Base-by-base conservation (phyloP, 1,284 basidiomycete species). In the Pseudomicrostroma phylloplanum region DNA sequence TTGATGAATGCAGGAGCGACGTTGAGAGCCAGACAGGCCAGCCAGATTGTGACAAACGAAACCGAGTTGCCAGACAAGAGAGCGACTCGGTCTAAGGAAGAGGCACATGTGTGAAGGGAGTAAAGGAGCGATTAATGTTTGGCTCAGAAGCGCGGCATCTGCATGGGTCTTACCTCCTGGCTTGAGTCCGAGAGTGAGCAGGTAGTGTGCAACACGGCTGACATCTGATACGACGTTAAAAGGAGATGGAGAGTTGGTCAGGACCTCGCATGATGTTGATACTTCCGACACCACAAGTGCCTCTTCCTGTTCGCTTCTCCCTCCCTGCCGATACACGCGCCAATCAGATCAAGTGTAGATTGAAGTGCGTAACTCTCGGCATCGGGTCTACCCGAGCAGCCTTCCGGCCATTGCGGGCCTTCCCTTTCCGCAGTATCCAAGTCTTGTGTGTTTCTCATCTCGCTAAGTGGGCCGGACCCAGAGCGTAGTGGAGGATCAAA, bases 1-100 rank as follows among this genome's bases (percentile, higher is more conserved):
- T 80, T 80, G 69, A 80, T 77, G 64, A 80, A 79, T 0, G 76
- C 79, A 6, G 79, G 78, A 3, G 74, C 57, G 23, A 72, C 66
- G 51, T 76, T 69, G 68, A 70, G 67, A 56, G 60, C 63, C 72
- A 77, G 66, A 62, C 71, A 76, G 0, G 71, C 74, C 26, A 73
- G 65, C 69, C 68, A 77, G 63, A 73, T 63, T 49, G 68, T 63
- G 39, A 69, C 23, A 57, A 71, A 74, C 26, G 68, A 65, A 8
- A 70, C 69, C 53, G 67, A 69, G 66, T 77, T 77, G 62, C 68
- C 67, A 70, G 76, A 71, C 57, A 73, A 65, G 58, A 77, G 59
- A 58, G 72, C 71, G 9, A 77, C 63, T 25, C 72, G 72, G 43
- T 74, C 74, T 68, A 57, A 9, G 36, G 2, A 46, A 46, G 6